Evolutionary conservation across 1,284 basidiomycete species (phyloP).

Genomic region (Rhodotorula sp.): DNA sequence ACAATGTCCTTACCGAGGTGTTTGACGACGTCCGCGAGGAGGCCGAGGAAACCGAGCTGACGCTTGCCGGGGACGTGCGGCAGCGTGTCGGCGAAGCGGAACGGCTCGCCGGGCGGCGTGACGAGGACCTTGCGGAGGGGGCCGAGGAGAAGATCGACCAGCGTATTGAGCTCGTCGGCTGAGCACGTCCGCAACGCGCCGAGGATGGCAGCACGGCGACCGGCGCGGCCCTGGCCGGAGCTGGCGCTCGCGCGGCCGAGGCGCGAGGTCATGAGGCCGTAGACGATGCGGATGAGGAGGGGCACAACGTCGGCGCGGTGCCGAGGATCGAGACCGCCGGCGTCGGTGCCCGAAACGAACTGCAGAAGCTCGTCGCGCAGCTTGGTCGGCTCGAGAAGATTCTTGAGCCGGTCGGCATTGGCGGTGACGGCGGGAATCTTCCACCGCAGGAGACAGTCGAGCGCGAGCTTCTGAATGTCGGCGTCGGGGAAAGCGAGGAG

Average conservation of each 20-base stretch:
- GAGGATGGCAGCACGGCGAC: constrained; percentile 76
- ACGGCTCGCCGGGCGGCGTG: constrained; percentile 29
- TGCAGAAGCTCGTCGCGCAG: constrained; percentile 85
- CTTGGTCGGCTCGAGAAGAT: constrained; percentile 77
- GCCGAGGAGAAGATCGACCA: constrained; percentile 89
- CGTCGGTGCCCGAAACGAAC: constrained; percentile 62
- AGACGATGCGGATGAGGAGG: constrained; percentile 75
- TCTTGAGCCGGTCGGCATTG: constrained; percentile 68
- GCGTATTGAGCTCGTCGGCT: constrained; percentile 70
- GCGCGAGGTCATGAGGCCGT: constrained; percentile 84
- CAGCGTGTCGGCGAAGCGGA: constrained; percentile 35
- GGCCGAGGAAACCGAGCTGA: constrained; percentile 75
- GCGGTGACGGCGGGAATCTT: constrained; percentile 69
- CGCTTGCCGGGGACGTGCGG: constrained; percentile 62
- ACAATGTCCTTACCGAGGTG: constrained; percentile 73
- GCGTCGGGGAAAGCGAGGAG: constrained; percentile 86
- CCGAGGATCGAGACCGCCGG: constrained; percentile 61
- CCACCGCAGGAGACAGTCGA: constrained; percentile 82
- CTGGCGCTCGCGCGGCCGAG: constrained; percentile 63
- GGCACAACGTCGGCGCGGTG: constrained; percentile 74
- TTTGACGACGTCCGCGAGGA: constrained; percentile 80
- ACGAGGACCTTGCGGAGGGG: constrained; percentile 60
- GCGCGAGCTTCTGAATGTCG: constrained; percentile 71
- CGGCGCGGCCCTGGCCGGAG: constrained; percentile 61
- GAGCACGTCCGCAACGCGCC: constrained; percentile 69